These are phyloP conservation scores for Panicum miliaceum DNA, from an alignment of 176 grass and related monocot species.

Conservation along the genomic window DNA sequence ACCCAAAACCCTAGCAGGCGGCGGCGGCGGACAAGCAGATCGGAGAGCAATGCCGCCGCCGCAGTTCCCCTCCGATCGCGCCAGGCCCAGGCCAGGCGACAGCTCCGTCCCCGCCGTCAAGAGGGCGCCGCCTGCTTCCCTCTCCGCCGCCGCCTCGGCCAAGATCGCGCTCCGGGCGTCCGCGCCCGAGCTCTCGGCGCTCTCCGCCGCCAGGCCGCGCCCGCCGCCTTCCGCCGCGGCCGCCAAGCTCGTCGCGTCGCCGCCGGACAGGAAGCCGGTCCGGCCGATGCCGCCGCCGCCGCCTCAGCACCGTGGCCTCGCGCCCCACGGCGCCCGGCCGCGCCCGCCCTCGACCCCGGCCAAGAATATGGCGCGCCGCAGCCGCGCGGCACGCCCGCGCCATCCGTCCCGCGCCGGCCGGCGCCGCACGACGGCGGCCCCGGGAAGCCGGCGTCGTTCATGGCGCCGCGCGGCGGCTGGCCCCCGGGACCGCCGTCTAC, in stretches of 20 bases:
- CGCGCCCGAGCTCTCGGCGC: slow-evolving; percentile 12
- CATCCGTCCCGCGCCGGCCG: background rate
- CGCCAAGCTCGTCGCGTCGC: background rate
- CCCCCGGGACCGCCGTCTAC: slow-evolving; percentile 49
- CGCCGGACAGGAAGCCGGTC: background rate
- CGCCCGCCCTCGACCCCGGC: background rate
- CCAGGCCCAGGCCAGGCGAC: background rate
- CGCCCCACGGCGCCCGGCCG: background rate
- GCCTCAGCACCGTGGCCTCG: background rate
- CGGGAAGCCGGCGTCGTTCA: background rate
- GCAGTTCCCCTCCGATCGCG: background rate
- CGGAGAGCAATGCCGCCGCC: slow-evolving; percentile 34
- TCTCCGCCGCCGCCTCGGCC: background rate
- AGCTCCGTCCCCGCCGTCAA: background rate
- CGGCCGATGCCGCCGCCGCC: background rate
- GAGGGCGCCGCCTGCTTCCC: background rate
- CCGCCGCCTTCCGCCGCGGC: background rate
- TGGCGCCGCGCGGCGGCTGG: slow-evolving; percentile 41
- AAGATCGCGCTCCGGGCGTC: slow-evolving; percentile 35
- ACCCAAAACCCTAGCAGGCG: slow-evolving; percentile 11
- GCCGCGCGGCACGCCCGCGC: background rate
- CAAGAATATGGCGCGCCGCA: background rate
- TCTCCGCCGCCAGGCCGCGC: background rate
- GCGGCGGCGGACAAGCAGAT: too few relatives aligned
- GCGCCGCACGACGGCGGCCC: background rate